Evolutionary conservation across 208 protist species (phyloP).

Genomic region (Crithidia thermophila): DNA sequence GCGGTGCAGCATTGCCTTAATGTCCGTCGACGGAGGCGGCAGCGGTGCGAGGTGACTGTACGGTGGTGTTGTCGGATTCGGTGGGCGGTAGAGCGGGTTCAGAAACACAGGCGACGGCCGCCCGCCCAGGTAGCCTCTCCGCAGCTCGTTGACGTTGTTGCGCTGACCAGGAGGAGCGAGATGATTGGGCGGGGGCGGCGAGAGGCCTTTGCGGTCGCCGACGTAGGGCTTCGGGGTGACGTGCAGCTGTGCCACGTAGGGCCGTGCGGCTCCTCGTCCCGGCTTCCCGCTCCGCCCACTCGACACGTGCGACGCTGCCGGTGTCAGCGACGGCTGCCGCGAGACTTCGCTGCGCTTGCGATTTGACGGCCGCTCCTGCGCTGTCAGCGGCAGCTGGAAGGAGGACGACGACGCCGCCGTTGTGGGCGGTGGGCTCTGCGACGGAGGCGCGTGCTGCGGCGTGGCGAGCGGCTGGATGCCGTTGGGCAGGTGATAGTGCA

Average conservation of each 20-base stretch:
- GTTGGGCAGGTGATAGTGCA: constrained; percentile 10
- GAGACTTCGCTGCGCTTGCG: constrained; percentile 29
- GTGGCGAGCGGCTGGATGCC: constrained; percentile 4
- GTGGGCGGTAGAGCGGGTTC: constrained; percentile 57
- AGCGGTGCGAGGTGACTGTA: constrained; percentile 18
- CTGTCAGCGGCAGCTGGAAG: neutral
- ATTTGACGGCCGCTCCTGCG: constrained; percentile 36
- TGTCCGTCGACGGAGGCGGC: constrained; percentile 39
- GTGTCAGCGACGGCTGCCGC: constrained; percentile 1
- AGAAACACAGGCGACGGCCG: constrained; percentile 17
- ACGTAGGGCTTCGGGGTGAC: constrained; percentile 5
- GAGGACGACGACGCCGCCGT: neutral
- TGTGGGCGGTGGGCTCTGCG: neutral
- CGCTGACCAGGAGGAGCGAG: constrained; percentile 24
- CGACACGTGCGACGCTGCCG: constrained; percentile 8
- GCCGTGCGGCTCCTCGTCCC: constrained; percentile 2
- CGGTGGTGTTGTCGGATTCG: constrained; percentile 16
- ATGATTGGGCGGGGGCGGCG: neutral
- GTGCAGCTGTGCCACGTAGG: constrained; percentile 22
- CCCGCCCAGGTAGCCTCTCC: neutral
- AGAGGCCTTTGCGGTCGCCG: neutral
- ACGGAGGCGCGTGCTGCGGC: constrained; percentile 13
- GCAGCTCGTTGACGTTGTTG: constrained; percentile 12
- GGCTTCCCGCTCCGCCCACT: constrained; percentile 3
- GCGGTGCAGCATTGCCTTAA: constrained; percentile 80